A percentile compares a stretch with the other conserved stretches of the same genome.
These are phyloP conservation scores for Neurospora sp. DNA, from an alignment of 495 filamentous ascomycete species.

Conservation along the genomic window DNA sequence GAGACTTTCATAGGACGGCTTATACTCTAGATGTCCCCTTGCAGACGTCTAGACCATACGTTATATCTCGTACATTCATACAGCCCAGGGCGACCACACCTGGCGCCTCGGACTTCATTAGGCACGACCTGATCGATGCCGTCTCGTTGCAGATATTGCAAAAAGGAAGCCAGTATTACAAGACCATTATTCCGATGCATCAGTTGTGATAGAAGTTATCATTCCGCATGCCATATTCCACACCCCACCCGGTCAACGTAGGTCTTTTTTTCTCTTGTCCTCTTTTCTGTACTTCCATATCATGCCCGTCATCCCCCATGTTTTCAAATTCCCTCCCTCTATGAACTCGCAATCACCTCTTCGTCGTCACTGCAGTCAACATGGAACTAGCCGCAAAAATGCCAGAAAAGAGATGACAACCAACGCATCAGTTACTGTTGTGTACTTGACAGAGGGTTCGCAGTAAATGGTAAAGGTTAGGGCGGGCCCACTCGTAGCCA, in stretches of 20 bases:
- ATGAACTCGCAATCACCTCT: not conserved
- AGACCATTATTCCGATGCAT: conserved; percentile 7
- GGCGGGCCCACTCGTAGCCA: not conserved
- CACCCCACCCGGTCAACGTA: conserved; percentile 1
- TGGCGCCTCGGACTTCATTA: not conserved
- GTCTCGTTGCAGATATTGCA: conserved; percentile 4
- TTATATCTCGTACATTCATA: not conserved
- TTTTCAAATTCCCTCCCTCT: not conserved
- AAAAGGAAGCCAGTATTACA: not conserved
- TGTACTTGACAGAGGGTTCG: not conserved
- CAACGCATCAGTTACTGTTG: conserved; percentile 4
- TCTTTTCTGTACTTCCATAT: not conserved
- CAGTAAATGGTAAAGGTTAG: not conserved
- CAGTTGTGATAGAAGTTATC: conserved; percentile 3
- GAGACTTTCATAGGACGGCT: conserved; percentile 5
- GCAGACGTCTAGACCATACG: not conserved
- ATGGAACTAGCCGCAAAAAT: not conserved
- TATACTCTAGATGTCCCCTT: conserved; percentile 1
- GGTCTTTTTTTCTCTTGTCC: not conserved
- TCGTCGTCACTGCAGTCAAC: not conserved
- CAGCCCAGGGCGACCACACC: not conserved
- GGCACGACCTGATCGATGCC: conserved; percentile 1
- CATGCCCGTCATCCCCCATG: not conserved
- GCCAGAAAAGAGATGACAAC: conserved; percentile 9
- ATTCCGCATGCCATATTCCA: conserved; percentile 10